phyloP scores from a whole-genome alignment of 2,329 filamentous ascomycete species.

The Neofusicoccum ribis region DNA sequence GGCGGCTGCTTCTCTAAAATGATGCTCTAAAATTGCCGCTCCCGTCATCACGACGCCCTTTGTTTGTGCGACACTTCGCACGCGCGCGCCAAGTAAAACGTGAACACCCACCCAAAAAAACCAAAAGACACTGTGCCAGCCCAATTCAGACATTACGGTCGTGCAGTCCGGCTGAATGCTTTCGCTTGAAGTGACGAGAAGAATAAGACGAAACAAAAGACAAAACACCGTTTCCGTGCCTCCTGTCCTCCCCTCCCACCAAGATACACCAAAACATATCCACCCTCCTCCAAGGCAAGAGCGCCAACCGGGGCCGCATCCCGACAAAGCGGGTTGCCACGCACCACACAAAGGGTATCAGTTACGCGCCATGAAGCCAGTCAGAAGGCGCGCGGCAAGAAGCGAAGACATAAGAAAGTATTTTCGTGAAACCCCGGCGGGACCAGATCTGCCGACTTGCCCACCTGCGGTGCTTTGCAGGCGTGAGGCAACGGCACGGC shows the following conservation, averaged over 20 bases:
- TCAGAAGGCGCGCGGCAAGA: neutral
- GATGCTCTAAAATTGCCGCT: too few relatives aligned
- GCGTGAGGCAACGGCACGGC: too few relatives aligned
- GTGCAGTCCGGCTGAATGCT: neutral
- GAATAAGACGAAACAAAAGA: neutral
- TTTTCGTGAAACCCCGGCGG: too few relatives aligned
- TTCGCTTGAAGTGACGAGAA: neutral
- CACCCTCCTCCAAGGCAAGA: neutral
- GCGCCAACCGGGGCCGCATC: neutral
- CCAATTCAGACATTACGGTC: neutral
- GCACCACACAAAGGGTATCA: slow-evolving; percentile 9
- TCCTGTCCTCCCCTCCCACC: neutral
- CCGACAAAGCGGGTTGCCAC: too few relatives aligned
- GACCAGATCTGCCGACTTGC: too few relatives aligned
- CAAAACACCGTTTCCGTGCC: neutral
- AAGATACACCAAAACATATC: neutral
- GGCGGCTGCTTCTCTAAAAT: too few relatives aligned
- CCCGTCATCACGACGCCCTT: too few relatives aligned
- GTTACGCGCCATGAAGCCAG: neutral
- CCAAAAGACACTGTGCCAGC: neutral
- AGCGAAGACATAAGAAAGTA: neutral
- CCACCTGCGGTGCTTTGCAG: too few relatives aligned
- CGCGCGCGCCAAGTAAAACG: neutral
- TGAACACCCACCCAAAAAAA: neutral
- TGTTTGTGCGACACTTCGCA: neutral